These are phyloP conservation scores for Xylaria arbuscula DNA, from an alignment of 2,329 filamentous ascomycete species.

Conservation along the genomic window DNA sequence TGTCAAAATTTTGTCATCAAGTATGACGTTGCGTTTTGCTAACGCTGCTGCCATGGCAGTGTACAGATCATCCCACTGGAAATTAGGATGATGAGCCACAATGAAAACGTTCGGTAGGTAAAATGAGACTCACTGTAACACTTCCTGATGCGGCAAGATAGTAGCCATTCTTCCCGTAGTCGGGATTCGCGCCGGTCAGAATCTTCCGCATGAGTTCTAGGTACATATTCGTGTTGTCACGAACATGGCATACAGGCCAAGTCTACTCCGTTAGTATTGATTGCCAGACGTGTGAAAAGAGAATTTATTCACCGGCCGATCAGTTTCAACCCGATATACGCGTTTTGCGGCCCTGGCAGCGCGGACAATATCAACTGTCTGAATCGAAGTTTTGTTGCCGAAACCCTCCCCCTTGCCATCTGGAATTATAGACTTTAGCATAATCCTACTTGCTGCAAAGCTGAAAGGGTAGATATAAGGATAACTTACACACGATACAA, in stretches of 20 bases:
- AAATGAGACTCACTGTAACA: slow-evolving; percentile 48
- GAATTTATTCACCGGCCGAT: slow-evolving; percentile 48
- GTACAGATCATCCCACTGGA: slow-evolving; percentile 63
- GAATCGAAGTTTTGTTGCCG: slow-evolving; percentile 63
- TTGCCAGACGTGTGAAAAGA: background rate
- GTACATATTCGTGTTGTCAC: slow-evolving; percentile 60
- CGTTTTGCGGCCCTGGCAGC: slow-evolving; percentile 55
- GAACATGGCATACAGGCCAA: slow-evolving; percentile 66
- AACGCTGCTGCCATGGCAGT: slow-evolving; percentile 56
- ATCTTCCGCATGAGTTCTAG: slow-evolving; percentile 59
- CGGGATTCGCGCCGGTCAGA: slow-evolving; percentile 52
- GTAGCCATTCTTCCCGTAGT: slow-evolving; percentile 58
- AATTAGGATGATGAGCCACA: background rate
- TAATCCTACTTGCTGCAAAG: background rate
- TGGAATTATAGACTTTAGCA: slow-evolving; percentile 27
- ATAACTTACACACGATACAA: slow-evolving; percentile 60
- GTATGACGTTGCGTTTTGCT: slow-evolving; percentile 54
- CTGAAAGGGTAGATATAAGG: background rate
- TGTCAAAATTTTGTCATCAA: slow-evolving; percentile 50
- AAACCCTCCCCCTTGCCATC: slow-evolving; percentile 62
- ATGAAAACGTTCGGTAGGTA: background rate
- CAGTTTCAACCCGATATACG: slow-evolving; percentile 57
- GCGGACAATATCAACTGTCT: slow-evolving; percentile 60
- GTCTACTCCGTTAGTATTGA: slow-evolving; percentile 46
- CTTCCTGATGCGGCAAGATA: slow-evolving; percentile 62